Evolutionary conservation across 2,329 filamentous ascomycete species (phyloP).

Genomic region (Apiospora sp.): DNA sequence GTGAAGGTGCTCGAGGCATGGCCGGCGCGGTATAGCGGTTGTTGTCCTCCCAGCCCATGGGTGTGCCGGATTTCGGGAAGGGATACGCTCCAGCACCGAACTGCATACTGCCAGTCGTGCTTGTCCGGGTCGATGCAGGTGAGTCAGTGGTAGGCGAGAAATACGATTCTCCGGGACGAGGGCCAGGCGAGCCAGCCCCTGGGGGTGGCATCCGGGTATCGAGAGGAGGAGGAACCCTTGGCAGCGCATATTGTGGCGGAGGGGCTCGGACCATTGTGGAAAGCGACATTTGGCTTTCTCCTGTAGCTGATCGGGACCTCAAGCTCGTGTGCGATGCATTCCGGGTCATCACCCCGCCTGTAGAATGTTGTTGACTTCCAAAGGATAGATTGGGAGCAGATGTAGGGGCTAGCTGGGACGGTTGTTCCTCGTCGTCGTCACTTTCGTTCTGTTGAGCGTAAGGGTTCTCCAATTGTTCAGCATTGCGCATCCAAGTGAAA

Average conservation of each 20-base stretch:
- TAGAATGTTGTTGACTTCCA: constrained; percentile 40
- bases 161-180: constrained; percentile 79
- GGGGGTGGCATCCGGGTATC: constrained; percentile 60
- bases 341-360: constrained; percentile 59
- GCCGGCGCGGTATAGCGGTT: constrained; percentile 90
- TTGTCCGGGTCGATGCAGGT: constrained; percentile 77
- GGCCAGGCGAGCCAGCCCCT: constrained; percentile 64
- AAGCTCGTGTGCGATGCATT: constrained; percentile 80
- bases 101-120: constrained; percentile 79
- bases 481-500: constrained; percentile 81
- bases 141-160: constrained; percentile 90
- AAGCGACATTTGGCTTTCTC: constrained; percentile 70
- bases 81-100: constrained; percentile 58
- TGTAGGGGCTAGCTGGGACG: constrained; percentile 37
- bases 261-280: constrained; percentile 65
- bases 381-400: constrained; percentile 46
- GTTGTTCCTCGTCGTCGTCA: constrained; percentile 67
- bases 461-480: constrained; percentile 77
- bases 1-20: constrained; percentile 80
- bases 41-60: constrained; percentile 74
- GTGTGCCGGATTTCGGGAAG: constrained; percentile 78
- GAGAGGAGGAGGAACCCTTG: constrained; percentile 63
- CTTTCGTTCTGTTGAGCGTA: constrained; percentile 74
- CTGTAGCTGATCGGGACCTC: constrained; percentile 78
- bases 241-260: constrained; percentile 76